A percentile compares a stretch with the other conserved stretches of the same genome.
phyloP scores from a whole-genome alignment of 2,329 filamentous ascomycete genomes.

The Metarhizium sp. region DNA sequence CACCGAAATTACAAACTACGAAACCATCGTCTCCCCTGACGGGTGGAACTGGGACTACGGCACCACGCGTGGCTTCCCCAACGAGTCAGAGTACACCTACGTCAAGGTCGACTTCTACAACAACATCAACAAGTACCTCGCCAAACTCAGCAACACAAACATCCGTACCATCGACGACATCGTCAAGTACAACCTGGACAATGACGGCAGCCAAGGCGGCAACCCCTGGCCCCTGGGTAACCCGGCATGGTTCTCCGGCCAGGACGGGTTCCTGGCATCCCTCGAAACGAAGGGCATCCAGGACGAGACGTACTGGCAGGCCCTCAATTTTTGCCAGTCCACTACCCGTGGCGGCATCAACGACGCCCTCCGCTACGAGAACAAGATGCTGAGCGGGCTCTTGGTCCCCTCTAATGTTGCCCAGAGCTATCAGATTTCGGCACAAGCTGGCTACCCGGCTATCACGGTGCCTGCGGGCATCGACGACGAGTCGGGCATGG shows the following conservation, averaged over 20 bases:
- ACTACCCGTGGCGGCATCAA: constrained; percentile 61
- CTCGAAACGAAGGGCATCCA: constrained; percentile 49
- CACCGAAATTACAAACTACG: constrained; percentile 56
- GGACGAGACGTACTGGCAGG: constrained; percentile 58
- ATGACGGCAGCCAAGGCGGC: constrained; percentile 59
- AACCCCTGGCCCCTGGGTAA: constrained; percentile 40
- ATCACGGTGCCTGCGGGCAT: constrained; percentile 59
- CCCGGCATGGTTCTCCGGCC: constrained; percentile 60
- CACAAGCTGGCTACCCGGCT: constrained; percentile 67
- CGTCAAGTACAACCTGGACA: constrained; percentile 54
- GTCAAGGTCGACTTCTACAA: constrained; percentile 63
- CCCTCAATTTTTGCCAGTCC: constrained; percentile 50
- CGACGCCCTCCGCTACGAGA: constrained; percentile 45
- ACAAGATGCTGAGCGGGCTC: constrained; percentile 46
- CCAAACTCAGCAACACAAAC: constrained; percentile 50
- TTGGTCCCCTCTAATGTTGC: constrained; percentile 61
- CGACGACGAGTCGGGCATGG: constrained; percentile 45
- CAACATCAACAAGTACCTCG: constrained; percentile 51
- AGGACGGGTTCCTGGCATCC: constrained; percentile 60
- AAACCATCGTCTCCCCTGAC: constrained; percentile 51
- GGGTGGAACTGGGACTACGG: constrained; percentile 73
- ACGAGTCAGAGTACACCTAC: constrained; percentile 65
- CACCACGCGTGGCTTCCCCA: constrained; percentile 49
- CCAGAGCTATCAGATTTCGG: constrained; percentile 59
- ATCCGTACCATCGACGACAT: constrained; percentile 54